phyloP scores from a whole-genome alignment of 768 basidiomycete species.

The Asterophora lycoperdoides region DNA sequence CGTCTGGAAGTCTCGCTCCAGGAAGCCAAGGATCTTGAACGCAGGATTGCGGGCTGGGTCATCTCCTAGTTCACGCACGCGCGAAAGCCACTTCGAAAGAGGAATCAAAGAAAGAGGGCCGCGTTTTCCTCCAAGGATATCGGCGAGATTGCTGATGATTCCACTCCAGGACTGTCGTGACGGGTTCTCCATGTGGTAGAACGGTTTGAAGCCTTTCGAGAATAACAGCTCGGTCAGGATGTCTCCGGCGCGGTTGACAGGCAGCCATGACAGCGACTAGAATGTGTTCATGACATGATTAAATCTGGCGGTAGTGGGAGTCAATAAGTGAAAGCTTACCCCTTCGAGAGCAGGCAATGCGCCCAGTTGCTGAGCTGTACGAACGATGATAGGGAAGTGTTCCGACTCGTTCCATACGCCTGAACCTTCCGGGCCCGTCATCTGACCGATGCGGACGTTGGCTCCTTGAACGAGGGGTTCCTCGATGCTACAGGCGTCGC shows the following conservation, averaged over 20 bases:
- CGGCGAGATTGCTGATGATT: conserved; percentile 23
- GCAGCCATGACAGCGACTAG: conserved; percentile 35
- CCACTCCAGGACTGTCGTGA: conserved; percentile 32
- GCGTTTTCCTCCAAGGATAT: conserved; percentile 17
- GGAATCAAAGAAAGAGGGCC: conserved; percentile 23
- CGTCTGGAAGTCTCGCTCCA: conserved; percentile 29
- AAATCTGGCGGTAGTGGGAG: background rate
- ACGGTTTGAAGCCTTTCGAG: conserved; percentile 24
- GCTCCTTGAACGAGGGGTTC: conserved; percentile 19
- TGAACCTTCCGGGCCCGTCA: conserved; percentile 33
- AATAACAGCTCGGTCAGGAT: conserved; percentile 29
- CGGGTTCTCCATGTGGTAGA: conserved; percentile 35
- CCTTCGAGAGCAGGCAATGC: conserved; percentile 28
- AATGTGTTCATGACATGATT: background rate
- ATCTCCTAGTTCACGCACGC: conserved; percentile 24
- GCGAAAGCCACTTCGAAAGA: conserved; percentile 26
- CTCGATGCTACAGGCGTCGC: conserved; percentile 10
- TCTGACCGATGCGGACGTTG: conserved; percentile 32
- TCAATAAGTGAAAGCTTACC: conserved; percentile 15
- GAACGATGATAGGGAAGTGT: conserved; percentile 33
- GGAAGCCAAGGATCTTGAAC: conserved; percentile 26
- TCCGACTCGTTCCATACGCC: conserved; percentile 36
- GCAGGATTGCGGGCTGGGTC: conserved; percentile 24
- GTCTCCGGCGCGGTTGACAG: conserved; percentile 28
- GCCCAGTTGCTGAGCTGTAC: conserved; percentile 24